Evolutionary conservation across 192 early-diverging fungal genomes (phyloP).

Genomic region (Umbelopsis sp.): DNA sequence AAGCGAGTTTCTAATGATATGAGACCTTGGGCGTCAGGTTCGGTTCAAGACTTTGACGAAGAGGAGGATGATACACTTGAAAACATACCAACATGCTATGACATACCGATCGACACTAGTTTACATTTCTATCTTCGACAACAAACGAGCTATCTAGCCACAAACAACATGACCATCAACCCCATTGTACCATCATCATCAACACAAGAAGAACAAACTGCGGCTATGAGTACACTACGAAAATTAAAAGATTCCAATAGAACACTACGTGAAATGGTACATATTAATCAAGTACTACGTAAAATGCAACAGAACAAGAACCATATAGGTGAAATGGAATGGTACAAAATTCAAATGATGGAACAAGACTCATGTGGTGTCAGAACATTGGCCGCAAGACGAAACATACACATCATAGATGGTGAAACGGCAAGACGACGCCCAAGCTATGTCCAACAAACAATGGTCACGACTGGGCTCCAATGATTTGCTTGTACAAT

Average conservation of each 20-base stretch:
- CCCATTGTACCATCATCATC: not conserved
- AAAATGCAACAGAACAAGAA: not conserved
- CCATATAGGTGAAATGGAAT: constrained; percentile 1
- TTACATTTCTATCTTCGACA: constrained; percentile 4
- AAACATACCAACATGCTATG: constrained; percentile 16
- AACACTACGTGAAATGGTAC: not conserved
- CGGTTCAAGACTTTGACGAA: not conserved
- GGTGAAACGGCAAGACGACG: not conserved
- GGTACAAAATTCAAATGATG: constrained; percentile 9
- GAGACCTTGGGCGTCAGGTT: not conserved
- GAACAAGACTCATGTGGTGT: not conserved
- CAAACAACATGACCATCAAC: not conserved
- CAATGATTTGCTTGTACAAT: too few relatives aligned
- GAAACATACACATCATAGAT: not conserved
- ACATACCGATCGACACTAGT: constrained; percentile 8
- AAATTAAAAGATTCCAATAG: not conserved
- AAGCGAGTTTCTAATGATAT: not conserved
- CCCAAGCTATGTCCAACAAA: constrained; percentile 14
- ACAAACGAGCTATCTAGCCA: not conserved
- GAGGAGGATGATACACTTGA: constrained; percentile 13
- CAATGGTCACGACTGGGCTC: not conserved
- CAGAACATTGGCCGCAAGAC: not conserved
- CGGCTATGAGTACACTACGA: not conserved
- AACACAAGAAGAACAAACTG: not conserved
- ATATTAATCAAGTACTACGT: constrained; percentile 2